These are phyloP conservation scores for Rhizopogon vesiculosus DNA, from an alignment of 768 basidiomycete genomes.

Conservation along the genomic window DNA sequence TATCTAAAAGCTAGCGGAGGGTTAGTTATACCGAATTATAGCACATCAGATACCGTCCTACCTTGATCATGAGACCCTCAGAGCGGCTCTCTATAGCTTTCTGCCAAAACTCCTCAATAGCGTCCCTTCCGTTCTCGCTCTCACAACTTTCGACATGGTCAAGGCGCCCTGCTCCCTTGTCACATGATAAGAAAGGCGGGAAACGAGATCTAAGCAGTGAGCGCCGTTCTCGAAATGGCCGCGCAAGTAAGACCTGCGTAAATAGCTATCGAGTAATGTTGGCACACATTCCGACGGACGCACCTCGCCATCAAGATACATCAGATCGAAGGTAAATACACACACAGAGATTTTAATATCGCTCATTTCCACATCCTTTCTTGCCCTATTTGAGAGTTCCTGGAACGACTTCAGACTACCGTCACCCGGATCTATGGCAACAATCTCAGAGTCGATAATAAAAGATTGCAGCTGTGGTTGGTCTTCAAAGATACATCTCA, in stretches of 20 bases:
- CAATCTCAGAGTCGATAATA: constrained; percentile 84
- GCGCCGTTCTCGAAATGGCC: constrained; percentile 69
- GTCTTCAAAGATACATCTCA: constrained; percentile 43
- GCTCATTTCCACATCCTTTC: constrained; percentile 73
- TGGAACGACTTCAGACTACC: constrained; percentile 77
- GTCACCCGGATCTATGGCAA: constrained; percentile 66
- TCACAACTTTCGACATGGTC: constrained; percentile 71
- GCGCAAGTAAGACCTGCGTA: constrained; percentile 58
- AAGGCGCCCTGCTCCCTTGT: constrained; percentile 52
- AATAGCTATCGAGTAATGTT: constrained; percentile 1
- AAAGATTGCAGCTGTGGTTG: constrained; percentile 49
- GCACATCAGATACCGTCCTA: constrained; percentile 19
- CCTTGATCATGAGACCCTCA: constrained; percentile 96
- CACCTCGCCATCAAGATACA: constrained; percentile 81
- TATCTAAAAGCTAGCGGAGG: constrained; percentile 57
- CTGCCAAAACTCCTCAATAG: constrained; percentile 72
- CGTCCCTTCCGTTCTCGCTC: constrained; percentile 55
- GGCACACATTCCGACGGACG: constrained; percentile 17
- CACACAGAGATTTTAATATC: constrained; percentile 77
- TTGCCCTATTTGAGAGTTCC: constrained; percentile 78
- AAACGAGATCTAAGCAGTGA: constrained; percentile 60
- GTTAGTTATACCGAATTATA: not conserved
- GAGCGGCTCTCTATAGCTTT: constrained; percentile 70
- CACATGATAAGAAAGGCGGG: constrained; percentile 42
- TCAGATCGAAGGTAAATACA: constrained; percentile 86